phyloP scores from a whole-genome alignment of 2,329 filamentous ascomycete genomes.

The Thielaviopsis euricoi region DNA sequence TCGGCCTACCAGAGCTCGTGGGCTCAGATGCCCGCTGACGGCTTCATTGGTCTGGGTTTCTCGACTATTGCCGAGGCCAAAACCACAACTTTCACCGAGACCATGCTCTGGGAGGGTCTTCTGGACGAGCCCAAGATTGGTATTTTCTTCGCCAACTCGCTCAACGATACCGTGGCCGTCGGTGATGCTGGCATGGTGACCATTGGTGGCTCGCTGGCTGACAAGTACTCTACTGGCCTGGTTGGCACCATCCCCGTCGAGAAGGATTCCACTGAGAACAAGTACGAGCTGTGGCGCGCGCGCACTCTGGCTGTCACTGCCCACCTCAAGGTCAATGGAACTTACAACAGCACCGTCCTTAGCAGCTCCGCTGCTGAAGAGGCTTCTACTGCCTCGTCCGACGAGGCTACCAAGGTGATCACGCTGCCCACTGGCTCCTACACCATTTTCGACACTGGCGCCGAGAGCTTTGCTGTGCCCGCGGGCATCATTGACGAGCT shows the following conservation, averaged over 20 bases:
- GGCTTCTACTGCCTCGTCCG: slow-evolving; percentile 16
- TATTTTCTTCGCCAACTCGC: slow-evolving; percentile 18
- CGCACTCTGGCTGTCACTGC: slow-evolving; percentile 13
- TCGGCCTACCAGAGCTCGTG: slow-evolving; percentile 17
- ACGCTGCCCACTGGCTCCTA: slow-evolving; percentile 1
- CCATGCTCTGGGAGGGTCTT: slow-evolving; percentile 17
- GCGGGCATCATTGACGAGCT: slow-evolving; percentile 15
- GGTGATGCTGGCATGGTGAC: slow-evolving; percentile 16
- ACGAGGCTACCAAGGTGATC: slow-evolving; percentile 12
- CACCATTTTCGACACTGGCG: slow-evolving; percentile 21
- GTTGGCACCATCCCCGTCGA: slow-evolving; percentile 13
- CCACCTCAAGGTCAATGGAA: neutral
- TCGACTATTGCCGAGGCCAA: slow-evolving; percentile 18
- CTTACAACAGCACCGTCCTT: slow-evolving; percentile 1
- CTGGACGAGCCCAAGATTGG: slow-evolving; percentile 20
- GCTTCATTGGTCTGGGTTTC: slow-evolving; percentile 22
- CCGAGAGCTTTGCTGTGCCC: slow-evolving; percentile 17
- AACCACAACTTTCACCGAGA: slow-evolving; percentile 19
- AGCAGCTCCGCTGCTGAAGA: slow-evolving; percentile 16
- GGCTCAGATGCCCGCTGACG: slow-evolving; percentile 18
- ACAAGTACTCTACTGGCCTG: slow-evolving; percentile 17
- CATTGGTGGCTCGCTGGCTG: slow-evolving; percentile 19
- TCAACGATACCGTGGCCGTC: slow-evolving; percentile 5
- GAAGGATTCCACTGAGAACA: slow-evolving; percentile 1
- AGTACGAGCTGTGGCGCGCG: slow-evolving; percentile 20